A percentile compares a stretch with the other conserved stretches of the same genome.
phyloP scores from a whole-genome alignment of 805 yeast species.

The Wickerhamiella brachini region DNA sequence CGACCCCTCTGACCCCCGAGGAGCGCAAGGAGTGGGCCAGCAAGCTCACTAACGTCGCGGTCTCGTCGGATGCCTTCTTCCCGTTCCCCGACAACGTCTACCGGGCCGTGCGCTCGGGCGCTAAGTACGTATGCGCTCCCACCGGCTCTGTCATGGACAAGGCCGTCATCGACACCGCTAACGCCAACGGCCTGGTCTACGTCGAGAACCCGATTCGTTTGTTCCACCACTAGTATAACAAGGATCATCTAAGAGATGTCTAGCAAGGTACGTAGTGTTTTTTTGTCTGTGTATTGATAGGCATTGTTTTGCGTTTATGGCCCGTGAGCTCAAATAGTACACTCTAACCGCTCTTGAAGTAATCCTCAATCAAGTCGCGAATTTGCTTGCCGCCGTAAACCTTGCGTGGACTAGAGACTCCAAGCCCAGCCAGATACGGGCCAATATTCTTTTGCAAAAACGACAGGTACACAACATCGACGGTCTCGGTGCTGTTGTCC shows the following conservation, averaged over 20 bases:
- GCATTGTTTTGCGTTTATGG: background rate
- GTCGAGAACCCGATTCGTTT: constrained; percentile 95
- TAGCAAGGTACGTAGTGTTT: background rate
- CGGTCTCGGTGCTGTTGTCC: constrained; percentile 18
- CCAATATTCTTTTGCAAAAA: constrained; percentile 54
- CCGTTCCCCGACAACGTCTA: constrained; percentile 99
- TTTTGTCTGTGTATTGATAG: background rate
- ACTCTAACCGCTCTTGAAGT: constrained; percentile 16
- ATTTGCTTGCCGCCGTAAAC: constrained; percentile 5
- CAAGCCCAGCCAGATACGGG: constrained; percentile 27
- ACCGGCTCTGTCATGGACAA: constrained; percentile 96
- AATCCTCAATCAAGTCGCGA: constrained; percentile 9
- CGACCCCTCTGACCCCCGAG: constrained; percentile 63
- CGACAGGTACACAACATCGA: constrained; percentile 29
- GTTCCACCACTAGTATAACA: constrained; percentile 69
- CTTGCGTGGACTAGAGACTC: constrained; percentile 1
- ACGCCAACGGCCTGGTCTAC: constrained; percentile 75
- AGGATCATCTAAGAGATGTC: too few species aligned
- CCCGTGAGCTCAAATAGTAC: too few species aligned
- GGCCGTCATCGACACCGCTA: constrained; percentile 93
- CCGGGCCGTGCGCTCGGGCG: constrained; percentile 96
- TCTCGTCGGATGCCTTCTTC: constrained; percentile 97
- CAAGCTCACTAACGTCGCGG: constrained; percentile 72
- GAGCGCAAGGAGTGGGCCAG: constrained; percentile 83
- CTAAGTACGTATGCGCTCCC: constrained; percentile 90